phyloP scores from a whole-genome alignment of 805 yeast species.

The Myxozyma geophila region DNA sequence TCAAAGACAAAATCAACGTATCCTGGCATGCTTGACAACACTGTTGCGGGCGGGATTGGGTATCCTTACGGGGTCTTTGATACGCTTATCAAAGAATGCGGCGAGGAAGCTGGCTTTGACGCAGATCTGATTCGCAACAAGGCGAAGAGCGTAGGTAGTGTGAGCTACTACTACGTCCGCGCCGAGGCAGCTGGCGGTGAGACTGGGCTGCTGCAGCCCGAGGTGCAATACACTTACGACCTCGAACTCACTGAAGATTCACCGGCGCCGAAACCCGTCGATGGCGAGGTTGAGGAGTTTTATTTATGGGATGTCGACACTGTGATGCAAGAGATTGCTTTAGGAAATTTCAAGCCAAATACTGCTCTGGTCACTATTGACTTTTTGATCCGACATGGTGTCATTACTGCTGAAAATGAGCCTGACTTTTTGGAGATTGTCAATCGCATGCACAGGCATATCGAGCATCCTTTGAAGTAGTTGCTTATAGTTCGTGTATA shows the following conservation, averaged over 20 bases:
- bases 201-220: slow-evolving; percentile 78
- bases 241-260: slow-evolving; percentile 55
- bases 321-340: slow-evolving; percentile 52
- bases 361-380: slow-evolving; percentile 81
- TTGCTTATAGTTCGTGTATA: background rate
- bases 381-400: slow-evolving; percentile 85
- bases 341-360: slow-evolving; percentile 83
- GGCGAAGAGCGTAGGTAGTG: slow-evolving; percentile 61
- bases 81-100: slow-evolving; percentile 82
- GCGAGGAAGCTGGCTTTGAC: slow-evolving; percentile 86
- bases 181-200: slow-evolving; percentile 48
- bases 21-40: slow-evolving; percentile 90
- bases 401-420: slow-evolving; percentile 67
- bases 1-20: slow-evolving; percentile 79
- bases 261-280: slow-evolving; percentile 61
- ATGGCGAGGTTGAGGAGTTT: slow-evolving; percentile 79
- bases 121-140: slow-evolving; percentile 54
- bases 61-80: slow-evolving; percentile 75
- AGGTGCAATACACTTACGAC: slow-evolving; percentile 77
- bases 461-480: slow-evolving; percentile 66
- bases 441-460: slow-evolving; percentile 63
- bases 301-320: slow-evolving; percentile 63
- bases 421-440: slow-evolving; percentile 65
- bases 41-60: slow-evolving; percentile 94
- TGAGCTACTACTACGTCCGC: slow-evolving; percentile 58